Percentiles rank a stretch among this genome's conserved stretches.
Conservation (phyloP, 2,329 filamentous ascomycete species). For the Gremmenia infestans region DNA sequence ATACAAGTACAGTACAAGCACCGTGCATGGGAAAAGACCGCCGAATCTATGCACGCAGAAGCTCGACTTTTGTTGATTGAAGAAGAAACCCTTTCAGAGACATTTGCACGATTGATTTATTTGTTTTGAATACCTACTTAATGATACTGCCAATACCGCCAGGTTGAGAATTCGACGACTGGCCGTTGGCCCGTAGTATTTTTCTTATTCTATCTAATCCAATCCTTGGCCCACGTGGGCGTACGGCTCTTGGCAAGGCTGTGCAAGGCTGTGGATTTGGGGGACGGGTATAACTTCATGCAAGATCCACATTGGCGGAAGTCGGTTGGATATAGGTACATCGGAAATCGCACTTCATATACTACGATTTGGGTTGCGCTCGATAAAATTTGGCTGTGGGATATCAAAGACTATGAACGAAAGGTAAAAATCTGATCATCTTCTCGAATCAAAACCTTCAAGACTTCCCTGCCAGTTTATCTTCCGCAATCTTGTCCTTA, state of each 20-base stretch:
- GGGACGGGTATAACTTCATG: background rate
- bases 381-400: background rate
- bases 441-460: constrained; percentile 3
- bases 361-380: background rate
- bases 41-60: no score
- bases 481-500: constrained; percentile 29
- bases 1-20: background rate
- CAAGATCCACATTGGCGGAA: background rate
- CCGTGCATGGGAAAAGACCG: background rate
- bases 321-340: background rate
- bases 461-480: constrained; percentile 25
- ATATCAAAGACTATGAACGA: constrained; percentile 10
- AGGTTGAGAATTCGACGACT: background rate
- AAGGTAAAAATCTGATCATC: background rate
- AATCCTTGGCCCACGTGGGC: constrained; percentile 6
- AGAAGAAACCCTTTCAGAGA: no score
- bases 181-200: background rate
- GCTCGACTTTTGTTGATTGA: no score
- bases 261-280: background rate
- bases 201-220: constrained; percentile 3
- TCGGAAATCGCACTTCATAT: background rate
- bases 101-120: no score
- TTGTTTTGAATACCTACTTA: no score
- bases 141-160: background rate
- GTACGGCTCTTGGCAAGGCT: background rate